Base-by-base conservation (phyloP, 305 asterid species). In the Stenogyne calaminthoides region DNA sequence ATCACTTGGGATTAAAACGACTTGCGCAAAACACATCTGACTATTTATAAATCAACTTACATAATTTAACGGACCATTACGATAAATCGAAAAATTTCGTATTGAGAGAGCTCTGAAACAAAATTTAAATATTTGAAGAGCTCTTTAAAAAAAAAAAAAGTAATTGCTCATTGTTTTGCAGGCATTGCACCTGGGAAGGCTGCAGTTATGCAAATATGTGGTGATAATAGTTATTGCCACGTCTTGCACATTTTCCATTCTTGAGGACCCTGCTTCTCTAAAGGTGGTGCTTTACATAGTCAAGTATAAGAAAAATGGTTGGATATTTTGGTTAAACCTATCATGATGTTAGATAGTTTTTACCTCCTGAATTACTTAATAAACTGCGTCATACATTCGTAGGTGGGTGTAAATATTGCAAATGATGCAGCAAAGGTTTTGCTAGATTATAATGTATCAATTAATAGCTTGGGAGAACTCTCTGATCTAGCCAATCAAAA, bases 141-240 rank as follows among this genome's bases (percentile, higher is more conserved):
- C 7, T 32, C 4, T 32, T 32, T 32, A 32, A 32, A 32, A 27
- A 1, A 27, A 5, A 32, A 32, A 32, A 4, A 32, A 32, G 0
- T 32, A 34, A 39, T 61, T 54, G 55, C 73, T 78, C 16, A 71
- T 56, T 46, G 74, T 36, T 78, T 40, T 74, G 81, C 81, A 95
- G 99, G 99, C 67, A 89, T 81, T 65, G 69, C 95, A 40, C 94
- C 93, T 63, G 90, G 97, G 77, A 89, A 92, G 83, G 93, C 90
- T 37, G 98, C 99, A 58, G 97, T 92, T 70, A 76, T 95, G 91
- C 98, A 95, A 81, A 88, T 95, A 76, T 95, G 97, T 63, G 95
- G 88, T 55, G 96, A 85, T 68, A 83, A 74, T 64, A 78, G 56
- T 63, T 58, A 69, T 65, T 95, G 99, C 77, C 81, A 88, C 80